Evolutionary conservation across 2,329 filamentous ascomycete species (phyloP), one percentile per base, ranked within the genome.

Genomic region (Anisogramma anomala): DNA sequence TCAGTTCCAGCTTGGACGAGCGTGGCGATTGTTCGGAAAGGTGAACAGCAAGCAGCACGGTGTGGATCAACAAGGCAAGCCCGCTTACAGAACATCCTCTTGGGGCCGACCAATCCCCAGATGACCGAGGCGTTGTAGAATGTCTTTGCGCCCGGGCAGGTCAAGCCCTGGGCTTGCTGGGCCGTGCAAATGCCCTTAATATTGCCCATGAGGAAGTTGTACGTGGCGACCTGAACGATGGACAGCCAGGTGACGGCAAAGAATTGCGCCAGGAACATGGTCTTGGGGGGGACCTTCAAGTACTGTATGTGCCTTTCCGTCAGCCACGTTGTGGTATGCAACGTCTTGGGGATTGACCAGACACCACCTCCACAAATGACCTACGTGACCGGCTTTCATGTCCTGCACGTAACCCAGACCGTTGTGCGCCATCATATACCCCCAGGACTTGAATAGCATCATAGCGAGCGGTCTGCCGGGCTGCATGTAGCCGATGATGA

Each of bases 91-190:
- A 72, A 73, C 50, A 74, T 67, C 30, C 69, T 65, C n/a, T 58
- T 53, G 0, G 72, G 71, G 0, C 72, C 76, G 41, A 80, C 74
- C 14, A 74, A 64, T 43, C 76, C 76, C 75, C 74, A 77, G 41
- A 77, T 69, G 5, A 77, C 64, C 15, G 70, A 74, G 19, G 69
- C 69, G 18, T 72, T 75, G 60, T 73, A 79, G 53, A 78, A 79
- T 0, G 75, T 72, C 18, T 67, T 67, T 13, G 69, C 70, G 26
- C 66, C 64, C 7, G 75, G 74, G 52, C 74, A 79, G 17, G 61
- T 72, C 50, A 76, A 71, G 37, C 69, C 66, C 50, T 69, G 66
- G 2, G 53, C 22, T 48, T 77, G 71, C 0, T 62, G 27, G 0
- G 52, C 41, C 1, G 61, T 64, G 58, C 76, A 80, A 20, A 79